These are phyloP conservation scores for Saturnispora gosingensis DNA, from an alignment of 805 yeast genomes.

Conservation along the genomic window DNA sequence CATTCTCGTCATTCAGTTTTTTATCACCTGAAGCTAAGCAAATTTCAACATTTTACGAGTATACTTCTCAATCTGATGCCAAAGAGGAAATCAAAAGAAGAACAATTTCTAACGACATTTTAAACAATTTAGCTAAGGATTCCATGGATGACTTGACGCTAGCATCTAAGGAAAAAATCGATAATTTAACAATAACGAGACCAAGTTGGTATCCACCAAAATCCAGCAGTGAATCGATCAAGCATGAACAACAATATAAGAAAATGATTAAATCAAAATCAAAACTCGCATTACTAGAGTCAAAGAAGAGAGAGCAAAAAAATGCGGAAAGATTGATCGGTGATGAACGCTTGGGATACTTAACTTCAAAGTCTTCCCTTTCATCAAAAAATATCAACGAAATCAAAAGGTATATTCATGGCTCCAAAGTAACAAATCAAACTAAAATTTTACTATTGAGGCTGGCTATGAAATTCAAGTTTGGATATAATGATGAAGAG, in stretches of 20 bases:
- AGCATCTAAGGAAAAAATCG: conserved; percentile 52
- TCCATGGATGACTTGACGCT: conserved; percentile 48
- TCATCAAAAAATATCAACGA: conserved; percentile 26
- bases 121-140: background rate
- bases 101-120: conserved; percentile 18
- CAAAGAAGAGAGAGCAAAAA: conserved; percentile 27
- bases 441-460: conserved; percentile 16
- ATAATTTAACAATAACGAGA: conserved; percentile 47
- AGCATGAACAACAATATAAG: conserved; percentile 49
- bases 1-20: conserved; percentile 21
- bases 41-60: conserved; percentile 34
- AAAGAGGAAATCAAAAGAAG: conserved; percentile 31
- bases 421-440: conserved; percentile 18
- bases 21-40: conserved; percentile 31
- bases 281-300: conserved; percentile 23
- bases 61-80: conserved; percentile 28
- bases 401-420: conserved; percentile 28
- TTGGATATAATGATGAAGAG: background rate
- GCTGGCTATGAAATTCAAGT: conserved; percentile 11
- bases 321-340: conserved; percentile 25
- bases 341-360: conserved; percentile 26
- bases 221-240: conserved; percentile 37
- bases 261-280: conserved; percentile 29
- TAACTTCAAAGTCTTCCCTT: conserved; percentile 20
- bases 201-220: conserved; percentile 72